A percentile compares a stretch with the other conserved stretches of the same genome.
These are phyloP conservation scores for Discostella pseudostelligera DNA, from an alignment of 108 stramenopile genomes.

Conservation along the genomic window DNA sequence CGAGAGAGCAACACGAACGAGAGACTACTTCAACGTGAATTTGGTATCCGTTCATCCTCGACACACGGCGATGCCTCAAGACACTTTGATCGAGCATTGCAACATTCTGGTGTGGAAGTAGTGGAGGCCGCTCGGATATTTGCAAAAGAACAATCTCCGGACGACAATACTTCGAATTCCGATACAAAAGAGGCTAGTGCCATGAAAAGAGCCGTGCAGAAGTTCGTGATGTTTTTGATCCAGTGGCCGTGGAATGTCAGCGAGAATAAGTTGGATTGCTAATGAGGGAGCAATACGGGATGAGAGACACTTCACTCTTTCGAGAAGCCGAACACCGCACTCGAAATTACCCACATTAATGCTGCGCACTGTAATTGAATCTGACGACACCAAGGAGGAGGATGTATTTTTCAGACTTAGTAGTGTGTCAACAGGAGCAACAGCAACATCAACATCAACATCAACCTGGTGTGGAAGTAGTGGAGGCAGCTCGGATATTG, in stretches of 20 bases:
- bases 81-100: constrained; percentile 22
- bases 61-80: constrained; percentile 13
- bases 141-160: constrained; percentile 2
- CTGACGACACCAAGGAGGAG: constrained; percentile 5
- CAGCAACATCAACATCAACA: too few relatives aligned
- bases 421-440: constrained; percentile 1
- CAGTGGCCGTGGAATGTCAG: constrained; percentile 18
- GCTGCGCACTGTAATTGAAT: constrained; percentile 13
- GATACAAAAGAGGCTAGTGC: neutral
- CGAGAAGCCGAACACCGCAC: too few relatives aligned
- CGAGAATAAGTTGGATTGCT: neutral
- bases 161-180: too few relatives aligned
- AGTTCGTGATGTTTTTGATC: constrained; percentile 9
- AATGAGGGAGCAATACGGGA: too few relatives aligned
- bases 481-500: constrained; percentile 17
- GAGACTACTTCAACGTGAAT: constrained; percentile 18
- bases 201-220: neutral
- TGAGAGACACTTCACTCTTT: too few relatives aligned
- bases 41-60: constrained; percentile 24
- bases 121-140: constrained; percentile 17
- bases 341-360: too few relatives aligned
- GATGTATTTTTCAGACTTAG: constrained; percentile 12
- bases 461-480: neutral
- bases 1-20: too few relatives aligned
- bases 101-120: neutral